Conservation (phyloP, 2,329 filamentous ascomycete species). For the Claviceps maximensis region DNA sequence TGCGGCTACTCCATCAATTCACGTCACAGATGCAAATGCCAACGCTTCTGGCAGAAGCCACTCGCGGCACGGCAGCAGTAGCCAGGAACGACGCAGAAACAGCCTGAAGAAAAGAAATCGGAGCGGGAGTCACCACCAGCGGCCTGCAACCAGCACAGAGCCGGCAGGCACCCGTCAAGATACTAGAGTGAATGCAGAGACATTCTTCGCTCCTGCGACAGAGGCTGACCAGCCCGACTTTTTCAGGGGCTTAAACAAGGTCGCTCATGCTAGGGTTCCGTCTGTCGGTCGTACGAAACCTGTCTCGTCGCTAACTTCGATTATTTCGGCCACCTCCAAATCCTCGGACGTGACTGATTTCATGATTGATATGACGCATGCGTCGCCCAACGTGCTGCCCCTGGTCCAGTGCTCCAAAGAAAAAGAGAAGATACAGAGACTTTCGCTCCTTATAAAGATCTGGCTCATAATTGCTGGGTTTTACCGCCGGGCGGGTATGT, state of each 20-base stretch:
- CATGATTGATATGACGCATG: slow-evolving; percentile 26
- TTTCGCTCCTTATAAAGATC: slow-evolving; percentile 53
- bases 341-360: slow-evolving; percentile 27
- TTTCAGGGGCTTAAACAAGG: slow-evolving; percentile 29
- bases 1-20: slow-evolving; percentile 52
- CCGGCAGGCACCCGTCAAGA: slow-evolving; percentile 21
- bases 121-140: slow-evolving; percentile 32
- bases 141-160: slow-evolving; percentile 30
- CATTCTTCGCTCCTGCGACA: slow-evolving; percentile 34
- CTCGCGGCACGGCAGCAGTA: slow-evolving; percentile 22
- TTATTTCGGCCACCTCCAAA: slow-evolving; percentile 27
- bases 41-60: slow-evolving; percentile 16
- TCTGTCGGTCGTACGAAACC: slow-evolving; percentile 30
- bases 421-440: slow-evolving; percentile 36
- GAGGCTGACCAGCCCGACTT: slow-evolving; percentile 30
- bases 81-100: slow-evolving; percentile 27
- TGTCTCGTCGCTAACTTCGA: slow-evolving; percentile 32
- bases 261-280: slow-evolving; percentile 23
- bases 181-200: slow-evolving; percentile 36
- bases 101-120: slow-evolving; percentile 41
- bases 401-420: slow-evolving; percentile 41
- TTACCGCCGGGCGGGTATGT: slow-evolving; percentile 69
- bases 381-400: slow-evolving; percentile 35
- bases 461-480: slow-evolving; percentile 87
- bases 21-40: slow-evolving; percentile 56